phyloP scores from a whole-genome alignment of 345 rosid genomes.

The Clausena lansium region DNA sequence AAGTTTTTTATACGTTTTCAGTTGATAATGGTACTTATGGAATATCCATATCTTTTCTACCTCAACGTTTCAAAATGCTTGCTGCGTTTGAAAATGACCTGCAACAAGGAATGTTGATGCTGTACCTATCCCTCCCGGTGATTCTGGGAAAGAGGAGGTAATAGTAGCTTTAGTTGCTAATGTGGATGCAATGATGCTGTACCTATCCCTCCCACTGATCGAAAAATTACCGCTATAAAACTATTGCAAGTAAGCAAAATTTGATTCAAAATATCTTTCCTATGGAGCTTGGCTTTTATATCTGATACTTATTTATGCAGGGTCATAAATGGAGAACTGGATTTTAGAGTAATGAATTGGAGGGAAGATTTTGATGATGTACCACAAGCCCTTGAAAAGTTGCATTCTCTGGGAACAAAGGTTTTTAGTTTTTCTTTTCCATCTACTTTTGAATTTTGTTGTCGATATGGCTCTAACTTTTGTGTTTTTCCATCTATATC shows the following conservation, averaged over 20 bases:
- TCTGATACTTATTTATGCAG: slow-evolving; percentile 24
- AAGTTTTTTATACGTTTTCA: slow-evolving; percentile 15
- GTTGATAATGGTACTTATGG: not conserved
- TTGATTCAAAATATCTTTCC: not conserved
- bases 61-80: slow-evolving; percentile 5
- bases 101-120: slow-evolving; percentile 47
- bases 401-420: slow-evolving; percentile 52
- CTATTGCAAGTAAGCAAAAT: slow-evolving; percentile 49
- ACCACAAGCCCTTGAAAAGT: slow-evolving; percentile 49
- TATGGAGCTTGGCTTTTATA: slow-evolving; percentile 2
- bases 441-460: too few species aligned
- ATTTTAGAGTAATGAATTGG: slow-evolving; percentile 44
- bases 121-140: slow-evolving; percentile 45
- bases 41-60: not conserved
- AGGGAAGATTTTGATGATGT: slow-evolving; percentile 56
- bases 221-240: slow-evolving; percentile 49
- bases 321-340: slow-evolving; percentile 67
- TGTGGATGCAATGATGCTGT: slow-evolving; percentile 54
- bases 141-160: slow-evolving; percentile 47
- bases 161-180: slow-evolving; percentile 55
- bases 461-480: too few species aligned
- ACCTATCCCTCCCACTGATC: too few species aligned
- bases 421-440: slow-evolving; percentile 12
- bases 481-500: too few species aligned
- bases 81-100: slow-evolving; percentile 47